phyloP scores from a whole-genome alignment of 768 basidiomycete genomes.

The Chalciporus sphaerocephalus region DNA sequence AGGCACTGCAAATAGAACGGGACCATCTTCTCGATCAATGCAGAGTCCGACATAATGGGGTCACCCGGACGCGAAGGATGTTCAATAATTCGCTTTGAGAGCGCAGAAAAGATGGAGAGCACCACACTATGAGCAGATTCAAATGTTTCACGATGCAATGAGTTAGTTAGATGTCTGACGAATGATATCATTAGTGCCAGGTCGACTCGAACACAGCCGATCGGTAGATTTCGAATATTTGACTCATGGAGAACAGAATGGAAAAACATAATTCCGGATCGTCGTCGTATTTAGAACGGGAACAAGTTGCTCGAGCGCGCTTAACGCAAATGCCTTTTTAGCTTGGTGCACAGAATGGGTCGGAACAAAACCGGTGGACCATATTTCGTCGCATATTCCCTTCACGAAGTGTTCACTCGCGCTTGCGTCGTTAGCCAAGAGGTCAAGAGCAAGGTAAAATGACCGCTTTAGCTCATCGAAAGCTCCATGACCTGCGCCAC shows the following conservation, averaged over 20 bases:
- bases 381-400: conserved; percentile 32
- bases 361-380: conserved; percentile 21
- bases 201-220: too few relatives aligned
- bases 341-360: conserved; percentile 30
- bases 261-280: conserved; percentile 54
- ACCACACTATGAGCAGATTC: conserved; percentile 86
- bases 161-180: conserved; percentile 55
- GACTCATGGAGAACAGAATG: conserved; percentile 62
- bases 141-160: conserved; percentile 66
- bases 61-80: conserved; percentile 6
- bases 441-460: conserved; percentile 74
- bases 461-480: conserved; percentile 71
- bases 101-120: conserved; percentile 65
- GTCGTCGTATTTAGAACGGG: conserved; percentile 50
- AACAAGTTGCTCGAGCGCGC: conserved; percentile 75
- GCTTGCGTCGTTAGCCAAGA: conserved; percentile 45
- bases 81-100: conserved; percentile 38
- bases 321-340: conserved; percentile 59
- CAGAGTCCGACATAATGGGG: conserved; percentile 19
- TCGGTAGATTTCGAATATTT: not conserved
- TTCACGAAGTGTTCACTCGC: conserved; percentile 38
- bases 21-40: conserved; percentile 53
- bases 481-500: conserved; percentile 52
- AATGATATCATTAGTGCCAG: not conserved
- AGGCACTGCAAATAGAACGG: conserved; percentile 73